phyloP scores from a whole-genome alignment of 805 yeast genomes.

The Ogataea glucozyma region DNA sequence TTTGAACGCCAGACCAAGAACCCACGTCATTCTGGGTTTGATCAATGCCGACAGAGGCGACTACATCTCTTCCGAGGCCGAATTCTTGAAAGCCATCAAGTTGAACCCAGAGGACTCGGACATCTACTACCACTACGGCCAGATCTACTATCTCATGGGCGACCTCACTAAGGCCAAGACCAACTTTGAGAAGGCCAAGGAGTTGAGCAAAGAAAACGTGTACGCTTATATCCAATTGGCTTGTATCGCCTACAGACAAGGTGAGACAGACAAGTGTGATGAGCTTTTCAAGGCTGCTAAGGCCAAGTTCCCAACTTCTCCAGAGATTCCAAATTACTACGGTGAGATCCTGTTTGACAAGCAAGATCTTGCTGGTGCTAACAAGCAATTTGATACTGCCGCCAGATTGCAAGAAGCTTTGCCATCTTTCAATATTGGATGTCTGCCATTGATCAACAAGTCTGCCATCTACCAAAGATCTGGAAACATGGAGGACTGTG shows the following conservation, averaged over 20 bases:
- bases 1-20: constrained; percentile 73
- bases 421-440: constrained; percentile 75
- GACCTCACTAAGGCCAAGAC: constrained; percentile 70
- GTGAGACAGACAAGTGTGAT: constrained; percentile 59
- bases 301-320: constrained; percentile 75
- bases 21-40: constrained; percentile 80
- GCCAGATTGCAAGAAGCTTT: constrained; percentile 75
- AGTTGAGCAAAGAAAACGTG: constrained; percentile 71
- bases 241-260: constrained; percentile 83
- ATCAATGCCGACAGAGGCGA: constrained; percentile 79
- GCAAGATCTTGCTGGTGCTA: constrained; percentile 70
- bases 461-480: constrained; percentile 70
- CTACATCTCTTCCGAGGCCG: constrained; percentile 56
- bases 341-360: constrained; percentile 91
- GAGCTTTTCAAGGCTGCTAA: constrained; percentile 66
- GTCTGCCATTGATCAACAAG: constrained; percentile 85
- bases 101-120: constrained; percentile 75
- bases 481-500: constrained; percentile 57
- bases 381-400: constrained; percentile 83
- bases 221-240: constrained; percentile 91
- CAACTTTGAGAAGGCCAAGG: constrained; percentile 75
- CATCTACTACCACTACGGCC: constrained; percentile 92
- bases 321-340: constrained; percentile 92
- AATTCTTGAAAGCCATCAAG: constrained; percentile 70
- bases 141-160: constrained; percentile 78